Evolutionary conservation across 2,329 filamentous ascomycete genomes (phyloP), one percentile per base, ranked within the genome.

Genomic region (Polytolypa hystricis): DNA sequence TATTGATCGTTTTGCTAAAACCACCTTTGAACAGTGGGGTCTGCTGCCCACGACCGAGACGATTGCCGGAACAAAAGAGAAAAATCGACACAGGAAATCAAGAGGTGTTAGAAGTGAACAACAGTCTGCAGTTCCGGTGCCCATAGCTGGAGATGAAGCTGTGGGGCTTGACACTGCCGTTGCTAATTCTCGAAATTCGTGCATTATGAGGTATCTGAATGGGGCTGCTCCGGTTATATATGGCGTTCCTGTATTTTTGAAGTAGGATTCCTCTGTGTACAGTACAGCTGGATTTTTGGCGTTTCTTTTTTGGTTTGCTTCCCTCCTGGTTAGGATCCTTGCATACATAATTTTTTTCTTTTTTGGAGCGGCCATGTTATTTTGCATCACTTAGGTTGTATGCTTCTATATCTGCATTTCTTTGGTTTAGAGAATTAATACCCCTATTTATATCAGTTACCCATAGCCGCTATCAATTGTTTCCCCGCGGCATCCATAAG

Each of bases 161-260:
- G 61, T 67, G 40, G 80, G 72, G 36, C 63, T 96, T 41, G 80
- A 84, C n/a, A 78, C 89, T 56, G 91, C 91, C 0, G 80, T 96
- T 23, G 74, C 76, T 20, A 73, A 66, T 50, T 84, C 83, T 10
- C 73, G 84, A 45, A 72, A 74, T 41, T 79, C 77, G n/a, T 96
- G 91, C 62, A 77, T 84, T 48, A 74, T 98, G 63, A 75, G 75
- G 55, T 96, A 94, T 65, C 65, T 98, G 48, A 98, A 94, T 51
- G 91, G 86, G 1, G 91, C 89, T 8, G 86, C 89, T 25, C 84
- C 91, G 16, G 87, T 91, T 46, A 80, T 96, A 36, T 98, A 96
- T 65, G 91, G 91, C 11, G 81, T 98, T 54, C 91, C 91, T 19
- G 84, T 94, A 44, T 95, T 86, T 61, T 68, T 94, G 46, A 62